Evolutionary conservation across 768 basidiomycete genomes (phyloP), one percentile per base, ranked within the genome.

Genomic region (Termitomyces sp.): DNA sequence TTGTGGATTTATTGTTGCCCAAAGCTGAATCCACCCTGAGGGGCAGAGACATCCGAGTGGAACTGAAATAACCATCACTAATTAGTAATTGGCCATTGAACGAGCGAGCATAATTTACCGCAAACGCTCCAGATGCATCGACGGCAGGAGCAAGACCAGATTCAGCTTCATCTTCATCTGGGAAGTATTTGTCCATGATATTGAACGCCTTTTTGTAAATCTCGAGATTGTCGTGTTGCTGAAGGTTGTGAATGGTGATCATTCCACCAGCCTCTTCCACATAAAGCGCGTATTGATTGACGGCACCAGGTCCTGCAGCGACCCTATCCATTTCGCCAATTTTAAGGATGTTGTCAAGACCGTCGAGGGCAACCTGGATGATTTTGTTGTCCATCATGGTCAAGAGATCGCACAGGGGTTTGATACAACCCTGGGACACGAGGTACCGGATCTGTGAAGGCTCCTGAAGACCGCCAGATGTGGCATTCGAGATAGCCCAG

Each of bases 351-450:
- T 99, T 99, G 76, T 99, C 97, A 53, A 99, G 82, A 57, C 97
- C 97, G 72, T 99, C 97, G 50, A 99, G 86, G 20, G 96, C 96
- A 44, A 98, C 96, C 76, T 94, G 91, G 67, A 99, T 99, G 67
- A 98, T 97, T 81, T 99, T 99, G 85, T 98, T 98, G 78, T 99
- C 97, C 94, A 98, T 96, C 84, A 95, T 96, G 32, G 87, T 90
- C 61, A 99, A 83, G 55, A 99, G 80, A 70, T 99, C 97, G 73
- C 97, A 99, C 33, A 99, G 82, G 16, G 97, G 97, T 77, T 98
- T 98, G 79, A 99, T 98, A 79, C 95, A 97, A 36, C 97, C 97
- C 74, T 98, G 97, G 24, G 88, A 83, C 58, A 99, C 97, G 61
- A 99, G 91, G 78, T 98, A 99, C 57, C 97, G 91, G 69, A 99